Evolutionary conservation across 495 filamentous ascomycete genomes (phyloP).

Genomic region (Geoglossum glabrum): DNA sequence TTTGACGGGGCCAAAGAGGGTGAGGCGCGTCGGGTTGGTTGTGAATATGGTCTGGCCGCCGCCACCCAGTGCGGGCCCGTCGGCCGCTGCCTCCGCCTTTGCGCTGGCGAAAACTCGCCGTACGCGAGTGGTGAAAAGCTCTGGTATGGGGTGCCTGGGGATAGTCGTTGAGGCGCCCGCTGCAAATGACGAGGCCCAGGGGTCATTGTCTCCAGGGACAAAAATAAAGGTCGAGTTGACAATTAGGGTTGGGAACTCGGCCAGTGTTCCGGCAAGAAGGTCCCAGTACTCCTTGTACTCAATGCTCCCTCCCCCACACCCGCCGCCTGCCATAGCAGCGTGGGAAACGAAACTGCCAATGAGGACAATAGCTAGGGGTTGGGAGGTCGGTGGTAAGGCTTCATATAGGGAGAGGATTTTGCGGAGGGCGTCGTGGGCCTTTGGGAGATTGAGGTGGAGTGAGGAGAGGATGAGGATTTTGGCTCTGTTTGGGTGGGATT

Average conservation of each 20-base stretch:
- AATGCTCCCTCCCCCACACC: slow-evolving; percentile 46
- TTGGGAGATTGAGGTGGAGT: slow-evolving; percentile 65
- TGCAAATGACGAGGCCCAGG: slow-evolving; percentile 74
- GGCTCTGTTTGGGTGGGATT: slow-evolving; percentile 17
- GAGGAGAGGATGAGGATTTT: slow-evolving; percentile 61
- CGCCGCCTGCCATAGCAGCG: slow-evolving; percentile 48
- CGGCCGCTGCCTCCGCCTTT: slow-evolving; percentile 34
- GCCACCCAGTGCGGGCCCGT: no score
- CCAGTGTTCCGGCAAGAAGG: slow-evolving; percentile 57
- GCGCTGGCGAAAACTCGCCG: slow-evolving; percentile 58
- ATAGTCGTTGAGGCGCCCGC: slow-evolving; percentile 59
- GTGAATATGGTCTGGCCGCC: slow-evolving; percentile 65
- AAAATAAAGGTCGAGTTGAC: slow-evolving; percentile 68
- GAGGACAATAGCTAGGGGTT: slow-evolving; percentile 60
- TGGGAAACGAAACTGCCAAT: slow-evolving; percentile 67
- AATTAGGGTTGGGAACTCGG: slow-evolving; percentile 71
- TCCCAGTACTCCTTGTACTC: slow-evolving; percentile 94
- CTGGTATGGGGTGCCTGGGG: slow-evolving; percentile 55
- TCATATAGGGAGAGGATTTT: slow-evolving; percentile 55
- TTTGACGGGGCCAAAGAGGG: slow-evolving; percentile 64
- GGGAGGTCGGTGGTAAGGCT: slow-evolving; percentile 33
- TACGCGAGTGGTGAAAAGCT: slow-evolving; percentile 70
- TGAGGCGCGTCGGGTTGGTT: slow-evolving; percentile 62
- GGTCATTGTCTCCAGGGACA: slow-evolving; percentile 88
- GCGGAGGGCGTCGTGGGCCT: slow-evolving; percentile 51